These are phyloP conservation scores for Wallacemonas sp. DNA, from an alignment of 208 protist species.

Conservation along the genomic window DNA sequence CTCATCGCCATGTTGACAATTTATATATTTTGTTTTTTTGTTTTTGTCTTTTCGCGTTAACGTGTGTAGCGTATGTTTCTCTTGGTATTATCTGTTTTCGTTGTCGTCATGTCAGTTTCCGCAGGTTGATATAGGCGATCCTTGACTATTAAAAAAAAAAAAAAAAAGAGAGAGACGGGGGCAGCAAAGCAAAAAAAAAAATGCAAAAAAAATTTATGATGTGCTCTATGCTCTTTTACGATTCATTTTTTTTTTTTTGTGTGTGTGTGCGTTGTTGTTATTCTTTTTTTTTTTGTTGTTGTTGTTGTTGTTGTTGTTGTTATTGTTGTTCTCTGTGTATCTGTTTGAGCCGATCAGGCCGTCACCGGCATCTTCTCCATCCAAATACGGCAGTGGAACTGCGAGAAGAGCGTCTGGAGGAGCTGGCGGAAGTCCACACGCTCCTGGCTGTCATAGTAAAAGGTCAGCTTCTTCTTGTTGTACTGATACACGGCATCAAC, in stretches of 20 bases:
- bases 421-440: constrained; percentile 82
- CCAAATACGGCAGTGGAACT: constrained; percentile 88
- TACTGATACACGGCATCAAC: constrained; percentile 86
- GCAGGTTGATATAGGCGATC: too few relatives aligned
- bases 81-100: too few relatives aligned
- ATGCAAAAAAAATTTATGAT: not conserved
- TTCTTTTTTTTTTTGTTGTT: not conserved
- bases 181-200: not conserved
- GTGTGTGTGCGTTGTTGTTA: not conserved
- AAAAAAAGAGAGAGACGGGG: not conserved
- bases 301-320: too few relatives aligned
- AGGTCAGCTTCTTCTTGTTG: constrained; percentile 85
- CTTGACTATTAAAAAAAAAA: too few relatives aligned
- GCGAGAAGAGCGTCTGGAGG: constrained; percentile 69
- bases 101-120: too few relatives aligned
- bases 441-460: constrained; percentile 72
- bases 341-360: not conserved
- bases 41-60: too few relatives aligned
- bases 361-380: constrained; percentile 40
- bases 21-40: too few relatives aligned
- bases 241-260: not conserved
- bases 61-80: too few relatives aligned
- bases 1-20: too few relatives aligned
- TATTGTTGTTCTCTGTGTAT: too few relatives aligned
- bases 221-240: not conserved